Conservation (phyloP, 2,329 filamentous ascomycete species). For the Exophiala alcalophila region DNA sequence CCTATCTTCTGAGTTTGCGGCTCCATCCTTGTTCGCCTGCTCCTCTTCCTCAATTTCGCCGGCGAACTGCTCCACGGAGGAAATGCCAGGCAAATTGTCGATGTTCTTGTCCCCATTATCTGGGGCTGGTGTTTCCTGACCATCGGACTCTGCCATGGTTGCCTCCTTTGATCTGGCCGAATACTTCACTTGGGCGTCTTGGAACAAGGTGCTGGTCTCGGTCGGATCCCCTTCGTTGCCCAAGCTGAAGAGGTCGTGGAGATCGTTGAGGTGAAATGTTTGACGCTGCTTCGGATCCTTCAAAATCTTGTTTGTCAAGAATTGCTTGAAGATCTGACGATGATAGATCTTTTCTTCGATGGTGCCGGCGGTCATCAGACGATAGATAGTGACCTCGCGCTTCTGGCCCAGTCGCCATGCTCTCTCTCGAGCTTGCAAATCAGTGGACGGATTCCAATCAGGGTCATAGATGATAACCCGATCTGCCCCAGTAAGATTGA, state of each 20-base stretch:
- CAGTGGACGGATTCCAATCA: conserved; percentile 97
- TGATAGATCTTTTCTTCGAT: conserved; percentile 99
- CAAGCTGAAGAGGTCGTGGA: conserved; percentile 88
- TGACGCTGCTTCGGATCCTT: conserved; percentile 91
- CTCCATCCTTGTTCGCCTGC: conserved; percentile 32
- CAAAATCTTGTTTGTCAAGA: conserved; percentile 92
- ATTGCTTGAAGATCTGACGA: conserved; percentile 97
- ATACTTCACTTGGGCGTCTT: conserved; percentile 76
- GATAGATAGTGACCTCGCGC: conserved; percentile 90
- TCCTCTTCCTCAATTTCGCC: conserved; percentile 48
- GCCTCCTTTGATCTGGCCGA: conserved; percentile 20
- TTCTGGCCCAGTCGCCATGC: conserved; percentile 96
- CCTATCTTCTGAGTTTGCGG: conserved; percentile 60
- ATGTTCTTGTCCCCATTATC: conserved; percentile 41
- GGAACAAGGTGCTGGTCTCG: conserved; percentile 82
- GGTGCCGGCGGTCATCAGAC: conserved; percentile 95
- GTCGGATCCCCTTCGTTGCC: conserved; percentile 68
- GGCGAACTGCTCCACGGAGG: conserved; percentile 63
- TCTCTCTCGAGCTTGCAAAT: conserved; percentile 89
- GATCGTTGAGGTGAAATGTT: conserved; percentile 81
- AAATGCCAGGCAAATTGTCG: conserved; percentile 57
- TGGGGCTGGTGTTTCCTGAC: conserved; percentile 29
- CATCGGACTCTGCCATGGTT: conserved; percentile 25
- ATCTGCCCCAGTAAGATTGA: conserved; percentile 92
- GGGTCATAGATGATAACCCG: conserved; percentile 98